Conservation (phyloP, 768 basidiomycete species). For the Podaxis rugospora region DNA sequence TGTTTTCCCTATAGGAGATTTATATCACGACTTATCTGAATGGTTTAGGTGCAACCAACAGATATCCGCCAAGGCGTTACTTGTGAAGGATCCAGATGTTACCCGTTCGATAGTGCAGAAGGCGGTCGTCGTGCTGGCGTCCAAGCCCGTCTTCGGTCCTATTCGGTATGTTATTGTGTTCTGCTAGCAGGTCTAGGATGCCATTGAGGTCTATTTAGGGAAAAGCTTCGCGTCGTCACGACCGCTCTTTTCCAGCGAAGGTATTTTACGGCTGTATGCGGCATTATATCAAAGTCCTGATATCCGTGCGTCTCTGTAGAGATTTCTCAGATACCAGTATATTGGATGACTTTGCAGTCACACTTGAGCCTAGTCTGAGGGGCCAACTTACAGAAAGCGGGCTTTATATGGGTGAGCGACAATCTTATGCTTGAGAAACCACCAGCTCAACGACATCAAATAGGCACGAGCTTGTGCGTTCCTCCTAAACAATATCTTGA, state of each 20-base stretch:
- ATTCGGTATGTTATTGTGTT: conserved; percentile 55
- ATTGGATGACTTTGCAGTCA: conserved; percentile 80
- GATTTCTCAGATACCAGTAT: conserved; percentile 88
- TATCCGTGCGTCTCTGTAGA: conserved; percentile 27
- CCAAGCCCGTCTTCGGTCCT: conserved; percentile 89
- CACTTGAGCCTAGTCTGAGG: conserved; percentile 71
- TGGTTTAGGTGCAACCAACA: conserved; percentile 84
- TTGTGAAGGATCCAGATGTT: conserved; percentile 79
- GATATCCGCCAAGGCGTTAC: conserved; percentile 72
- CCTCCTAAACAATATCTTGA: neutral
- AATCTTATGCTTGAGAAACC: neutral
- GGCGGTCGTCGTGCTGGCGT: conserved; percentile 90
- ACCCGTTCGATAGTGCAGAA: conserved; percentile 97
- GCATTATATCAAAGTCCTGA: neutral
- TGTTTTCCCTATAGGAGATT: conserved; percentile 7
- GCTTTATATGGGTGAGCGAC: conserved; percentile 83
- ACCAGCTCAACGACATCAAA: neutral
- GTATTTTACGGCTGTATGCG: conserved; percentile 25
- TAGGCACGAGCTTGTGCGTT: conserved; percentile 68
- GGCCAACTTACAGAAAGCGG: conserved; percentile 88
- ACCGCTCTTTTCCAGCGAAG: conserved; percentile 85
- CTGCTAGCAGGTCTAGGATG: neutral
- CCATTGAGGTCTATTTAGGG: conserved; percentile 36
- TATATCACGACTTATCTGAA: conserved; percentile 9
- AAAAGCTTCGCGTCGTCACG: conserved; percentile 93